Evolutionary conservation across 1,284 basidiomycete species (phyloP).

Genomic region (Malassezia globosa): DNA sequence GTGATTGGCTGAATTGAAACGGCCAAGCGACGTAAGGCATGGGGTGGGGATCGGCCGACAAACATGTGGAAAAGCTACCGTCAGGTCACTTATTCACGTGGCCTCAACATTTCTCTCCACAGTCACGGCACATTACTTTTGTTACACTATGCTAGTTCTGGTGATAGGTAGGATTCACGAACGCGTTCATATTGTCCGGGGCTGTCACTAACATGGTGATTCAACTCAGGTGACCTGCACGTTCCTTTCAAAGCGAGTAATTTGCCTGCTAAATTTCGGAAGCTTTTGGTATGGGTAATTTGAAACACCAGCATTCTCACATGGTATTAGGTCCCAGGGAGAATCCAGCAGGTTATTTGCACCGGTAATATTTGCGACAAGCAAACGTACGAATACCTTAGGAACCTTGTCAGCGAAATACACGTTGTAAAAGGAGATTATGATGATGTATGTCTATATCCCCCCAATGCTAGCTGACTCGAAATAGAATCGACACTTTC

Average conservation of each 20-base stretch:
- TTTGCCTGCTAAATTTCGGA: constrained; percentile 89
- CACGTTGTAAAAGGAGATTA: constrained; percentile 87
- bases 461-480: not conserved
- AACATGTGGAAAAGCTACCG: too few relatives aligned
- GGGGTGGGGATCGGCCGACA: too few relatives aligned
- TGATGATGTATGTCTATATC: constrained; percentile 62
- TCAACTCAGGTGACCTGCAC: constrained; percentile 37
- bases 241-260: constrained; percentile 57
- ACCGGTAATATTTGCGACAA: constrained; percentile 96
- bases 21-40: too few relatives aligned
- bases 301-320: not conserved
- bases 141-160: constrained; percentile 33
- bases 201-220: too few relatives aligned
- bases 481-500: constrained; percentile 59
- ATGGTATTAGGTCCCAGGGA: constrained; percentile 56
- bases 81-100: too few relatives aligned
- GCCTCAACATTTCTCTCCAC: too few relatives aligned
- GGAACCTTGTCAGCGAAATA: constrained; percentile 89
- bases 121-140: too few relatives aligned
- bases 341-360: constrained; percentile 94
- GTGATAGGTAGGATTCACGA: constrained; percentile 31
- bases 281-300: constrained; percentile 58
- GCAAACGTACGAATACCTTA: constrained; percentile 93
- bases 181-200: too few relatives aligned
- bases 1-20: too few relatives aligned